A percentile compares a stretch with the other conserved stretches of the same genome.
These are phyloP conservation scores for Teunomyces atbi DNA, from an alignment of 805 yeast species.

Conservation along the genomic window DNA sequence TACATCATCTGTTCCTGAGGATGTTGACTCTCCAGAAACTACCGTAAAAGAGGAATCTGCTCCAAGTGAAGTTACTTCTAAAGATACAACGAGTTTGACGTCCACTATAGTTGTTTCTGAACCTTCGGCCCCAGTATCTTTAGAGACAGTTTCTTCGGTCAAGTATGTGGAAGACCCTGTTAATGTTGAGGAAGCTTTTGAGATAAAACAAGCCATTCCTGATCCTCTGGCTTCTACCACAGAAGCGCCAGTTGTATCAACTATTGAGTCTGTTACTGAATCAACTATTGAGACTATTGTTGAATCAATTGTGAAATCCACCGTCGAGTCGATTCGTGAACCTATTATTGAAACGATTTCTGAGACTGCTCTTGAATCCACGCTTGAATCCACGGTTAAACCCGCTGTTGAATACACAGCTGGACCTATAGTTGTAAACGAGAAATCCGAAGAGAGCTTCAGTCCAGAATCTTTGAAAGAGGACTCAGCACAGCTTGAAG, in stretches of 20 bases:
- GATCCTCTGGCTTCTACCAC: not conserved
- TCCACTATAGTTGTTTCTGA: not conserved
- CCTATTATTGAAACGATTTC: not conserved
- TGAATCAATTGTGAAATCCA: not conserved
- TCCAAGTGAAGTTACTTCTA: not conserved
- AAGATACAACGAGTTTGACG: too few species aligned
- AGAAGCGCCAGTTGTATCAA: not conserved
- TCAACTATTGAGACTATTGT: not conserved
- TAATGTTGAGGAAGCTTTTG: not conserved
- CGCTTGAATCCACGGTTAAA: not conserved
- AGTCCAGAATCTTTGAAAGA: not conserved
- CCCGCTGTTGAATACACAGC: not conserved
- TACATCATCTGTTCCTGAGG: constrained; percentile 1
- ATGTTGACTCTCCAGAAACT: not conserved
- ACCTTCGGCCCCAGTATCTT: not conserved
- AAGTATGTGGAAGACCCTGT: not conserved
- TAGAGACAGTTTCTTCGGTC: not conserved
- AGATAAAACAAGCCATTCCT: not conserved
- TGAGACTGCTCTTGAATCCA: not conserved
- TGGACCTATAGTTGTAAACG: not conserved
- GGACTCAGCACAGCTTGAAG: not conserved
- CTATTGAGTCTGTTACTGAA: not conserved
- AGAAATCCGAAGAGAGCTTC: too few species aligned
- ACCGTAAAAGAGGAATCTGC: not conserved
- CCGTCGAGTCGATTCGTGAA: not conserved